Evolutionary conservation across 225 moss, liverwort and hornwort species (phyloP), one percentile per base, ranked within the genome.

Genomic region (Lunularia cruciata): DNA sequence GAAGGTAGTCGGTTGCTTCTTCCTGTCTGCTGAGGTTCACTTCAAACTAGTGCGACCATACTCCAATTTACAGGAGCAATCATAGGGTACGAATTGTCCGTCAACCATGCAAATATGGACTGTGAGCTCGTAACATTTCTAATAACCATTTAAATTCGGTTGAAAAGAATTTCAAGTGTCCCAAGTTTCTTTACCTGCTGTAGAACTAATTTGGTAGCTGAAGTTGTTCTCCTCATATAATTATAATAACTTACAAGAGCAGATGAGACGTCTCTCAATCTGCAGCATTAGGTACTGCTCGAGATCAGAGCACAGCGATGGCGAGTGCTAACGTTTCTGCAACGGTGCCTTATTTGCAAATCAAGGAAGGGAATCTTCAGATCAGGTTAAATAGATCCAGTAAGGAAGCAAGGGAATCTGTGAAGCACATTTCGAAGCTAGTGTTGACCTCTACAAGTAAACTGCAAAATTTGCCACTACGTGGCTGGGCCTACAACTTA

Each of bases 381-480:
- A 22, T 38, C 20, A 22, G 36, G 38, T 22, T 35, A 20, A 37
- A 60, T 35, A 2, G 6, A 55, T 55, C 26, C 27, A 55, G 11
- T 55, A 4, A 18, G 62, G 40, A 7, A 26, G 42, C 33, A 28
- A 28, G 63, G 63, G 63, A 63, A 16, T 8, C 16, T 28, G 45
- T 26, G 2, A 46, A 46, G 28, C 27, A 46, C 63, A 27, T 20
- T 16, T 39, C 43, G 63, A 45, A 45, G 15, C 45, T 45, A 43
- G 27, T 63, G 61, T 61, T 61, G 39, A 39, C 30, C 31, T 57
- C 63, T 46, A 63, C 28, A 63, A 10, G 45, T 59, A 10, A 58
- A 46, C 43, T 46, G 63, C 63, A 63, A 63, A 63, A 63, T 63
- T 63, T 45, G 63, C 63, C 45, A 63, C 43, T 4, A 46, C 7